Evolutionary conservation across 2,329 filamentous ascomycete genomes (phyloP).

Genomic region (Didymella exigua): DNA sequence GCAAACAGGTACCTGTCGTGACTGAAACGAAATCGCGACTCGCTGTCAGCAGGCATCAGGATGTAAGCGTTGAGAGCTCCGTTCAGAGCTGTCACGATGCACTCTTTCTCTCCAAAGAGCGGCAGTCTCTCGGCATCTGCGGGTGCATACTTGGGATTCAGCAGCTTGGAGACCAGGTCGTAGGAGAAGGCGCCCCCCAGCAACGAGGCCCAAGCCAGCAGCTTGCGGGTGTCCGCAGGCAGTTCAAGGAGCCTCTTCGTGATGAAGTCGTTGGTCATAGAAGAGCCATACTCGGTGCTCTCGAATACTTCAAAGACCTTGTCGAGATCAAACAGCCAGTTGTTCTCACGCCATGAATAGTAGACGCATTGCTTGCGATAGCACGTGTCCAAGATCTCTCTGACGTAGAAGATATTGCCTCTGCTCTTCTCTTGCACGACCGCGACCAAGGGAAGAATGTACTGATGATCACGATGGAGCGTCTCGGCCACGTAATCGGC

Average conservation of each 20-base stretch:
- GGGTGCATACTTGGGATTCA: slow-evolving; percentile 69
- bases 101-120: slow-evolving; percentile 63
- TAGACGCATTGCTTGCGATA: slow-evolving; percentile 86
- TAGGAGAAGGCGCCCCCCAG: slow-evolving; percentile 86
- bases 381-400: slow-evolving; percentile 87
- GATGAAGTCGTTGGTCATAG: slow-evolving; percentile 83
- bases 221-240: slow-evolving; percentile 72
- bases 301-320: slow-evolving; percentile 84
- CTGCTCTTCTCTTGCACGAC: slow-evolving; percentile 88
- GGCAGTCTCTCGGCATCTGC: slow-evolving; percentile 54
- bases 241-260: slow-evolving; percentile 77
- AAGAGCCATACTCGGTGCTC: slow-evolving; percentile 76
- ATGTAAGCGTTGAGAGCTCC: slow-evolving; percentile 80
- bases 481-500: slow-evolving; percentile 82
- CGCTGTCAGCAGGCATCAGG: slow-evolving; percentile 78
- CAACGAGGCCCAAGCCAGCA: slow-evolving; percentile 85
- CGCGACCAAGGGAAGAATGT: slow-evolving; percentile 76
- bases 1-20: slow-evolving; percentile 87
- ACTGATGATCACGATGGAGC: slow-evolving; percentile 72
- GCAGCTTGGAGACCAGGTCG: slow-evolving; percentile 74
- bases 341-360: slow-evolving; percentile 83
- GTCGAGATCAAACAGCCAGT: slow-evolving; percentile 83
- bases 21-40: slow-evolving; percentile 84
- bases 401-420: slow-evolving; percentile 89
- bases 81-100: slow-evolving; percentile 80